These are phyloP conservation scores for Orychophragmus violaceus DNA, from an alignment of 345 rosid genomes.

Conservation along the genomic window DNA sequence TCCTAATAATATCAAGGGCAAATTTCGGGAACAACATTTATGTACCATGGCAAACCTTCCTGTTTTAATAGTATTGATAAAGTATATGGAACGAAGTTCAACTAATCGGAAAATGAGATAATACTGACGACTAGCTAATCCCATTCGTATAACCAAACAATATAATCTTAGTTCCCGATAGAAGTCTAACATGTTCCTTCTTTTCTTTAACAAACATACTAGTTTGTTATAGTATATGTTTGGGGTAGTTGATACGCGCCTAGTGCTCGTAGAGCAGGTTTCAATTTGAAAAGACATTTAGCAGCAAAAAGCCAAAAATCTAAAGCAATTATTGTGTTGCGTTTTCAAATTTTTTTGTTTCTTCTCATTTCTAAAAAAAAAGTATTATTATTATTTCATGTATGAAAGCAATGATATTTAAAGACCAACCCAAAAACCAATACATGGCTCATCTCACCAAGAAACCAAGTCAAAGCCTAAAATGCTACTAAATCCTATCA, in stretches of 20 bases:
- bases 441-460: slow-evolving; percentile 27
- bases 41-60: too few relatives aligned
- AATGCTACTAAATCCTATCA: slow-evolving; percentile 18
- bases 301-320: slow-evolving; percentile 22
- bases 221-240: too few relatives aligned
- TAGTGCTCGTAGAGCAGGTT: slow-evolving; percentile 3
- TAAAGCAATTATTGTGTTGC: slow-evolving; percentile 18
- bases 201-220: neutral
- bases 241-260: neutral
- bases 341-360: neutral
- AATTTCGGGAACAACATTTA: too few relatives aligned
- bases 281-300: neutral
- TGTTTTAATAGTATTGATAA: too few relatives aligned
- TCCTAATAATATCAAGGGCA: too few relatives aligned
- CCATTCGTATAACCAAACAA: too few relatives aligned
- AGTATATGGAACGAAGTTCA: too few relatives aligned
- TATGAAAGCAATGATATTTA: slow-evolving; percentile 6
- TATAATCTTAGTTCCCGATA: too few relatives aligned
- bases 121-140: too few relatives aligned
- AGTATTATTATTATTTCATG: neutral
- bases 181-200: too few relatives aligned
- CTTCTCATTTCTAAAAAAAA: neutral
- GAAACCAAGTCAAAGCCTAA: slow-evolving; percentile 44
- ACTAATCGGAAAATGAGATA: too few relatives aligned
- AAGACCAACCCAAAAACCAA: slow-evolving; percentile 20